Evolutionary conservation across 345 rosid species (phyloP), one percentile per base, ranked within the genome.

Genomic region (Linum trigynum): DNA sequence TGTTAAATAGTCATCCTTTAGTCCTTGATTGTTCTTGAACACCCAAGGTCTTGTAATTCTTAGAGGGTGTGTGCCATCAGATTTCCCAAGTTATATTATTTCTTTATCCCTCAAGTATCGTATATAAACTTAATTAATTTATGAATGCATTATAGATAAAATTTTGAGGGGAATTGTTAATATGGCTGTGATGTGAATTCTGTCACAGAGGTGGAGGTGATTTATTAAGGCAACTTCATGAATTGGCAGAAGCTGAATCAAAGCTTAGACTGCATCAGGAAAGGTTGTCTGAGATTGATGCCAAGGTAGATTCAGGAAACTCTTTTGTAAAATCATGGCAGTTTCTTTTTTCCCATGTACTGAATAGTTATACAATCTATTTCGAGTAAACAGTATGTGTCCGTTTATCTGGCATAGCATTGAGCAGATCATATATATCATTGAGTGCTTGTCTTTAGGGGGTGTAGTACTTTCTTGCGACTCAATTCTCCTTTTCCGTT

Each of bases 181-280:
- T 23, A 23, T 23, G 32, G 32, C 32, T 23, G 32, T 23, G 32
- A 23, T 23, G 32, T 23, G 32, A 23, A 23, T 23, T 65, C 42
- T 53, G 63, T 55, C 71, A 51, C 82, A 89, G 97, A 81, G 95
- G 91, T 63, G 95, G 95, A 39, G 91, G 95, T 74, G 86, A 84
- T 72, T 72, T 89, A 59, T 80, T 89, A 74, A 79, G 88, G 78
- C 88, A 81, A 78, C 91, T 94, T 72, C 97, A 91, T 80, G 79
- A 81, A 59, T 78, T 90, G 78, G 87, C 86, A 59, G 89, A 86
- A 75, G 86, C 92, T 53, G 99, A 88, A 80, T 77, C 81, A 75
- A 73, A 84, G 63, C 88, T 94, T 68, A 65, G 73, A 73, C 65
- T 67, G 56, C 97, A 88, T 76, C 85, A 88, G 62, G 85, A 79